Base-by-base conservation (phyloP, 805 yeast species). In the Komagataella populi region DNA sequence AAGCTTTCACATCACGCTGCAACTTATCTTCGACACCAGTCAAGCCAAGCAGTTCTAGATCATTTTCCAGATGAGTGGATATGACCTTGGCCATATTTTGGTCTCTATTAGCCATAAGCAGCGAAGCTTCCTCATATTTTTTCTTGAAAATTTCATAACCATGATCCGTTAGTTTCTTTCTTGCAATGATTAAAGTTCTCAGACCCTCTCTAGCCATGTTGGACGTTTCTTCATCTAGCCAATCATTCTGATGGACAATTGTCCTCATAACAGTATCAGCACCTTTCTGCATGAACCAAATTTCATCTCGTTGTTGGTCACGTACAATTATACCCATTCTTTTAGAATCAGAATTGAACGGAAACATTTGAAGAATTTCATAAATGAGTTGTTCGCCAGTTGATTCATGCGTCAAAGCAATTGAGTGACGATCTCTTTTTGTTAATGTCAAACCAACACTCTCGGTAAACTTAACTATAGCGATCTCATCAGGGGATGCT, bases 131-230 rank as follows among this genome's bases (percentile, higher is more conserved):
- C 4, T 78, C 71, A 61, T 85, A 89, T 46, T 74, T 80, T 24
- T 70, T 69, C 47, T 74, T 72, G 61, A 93, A 93, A 8, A 77
- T 77, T 30, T 80, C 80, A 61, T 79, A 87, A 1, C 72, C 56
- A 50, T 76, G 72, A 8, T 61, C 59, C 5, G 75, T 70, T 47
- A 93, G 66, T 60, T 76, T 81, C 67, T 87, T 89, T 53, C 95
- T 76, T n/a, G 90, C 98, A 56, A 93, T 81, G 2, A 93, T 99
- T 58, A 93, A 74, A 0, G 99, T 93, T 62, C 99, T 79, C 55
- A 93, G 73, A 16, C 99, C 99, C 69, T 93, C 99, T 55, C 99
- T 81, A 1, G 99, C 98, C 97, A 93, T 89, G 60, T 93, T 93
- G 17, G 89, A 83, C 0, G 96, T 88, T 66, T 93, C 99, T 68